Percentiles rank a stretch among this genome's conserved stretches.
Evolutionary conservation across 2,329 filamentous ascomycete genomes (phyloP).

Genomic region (Penicillium rolfsii): DNA sequence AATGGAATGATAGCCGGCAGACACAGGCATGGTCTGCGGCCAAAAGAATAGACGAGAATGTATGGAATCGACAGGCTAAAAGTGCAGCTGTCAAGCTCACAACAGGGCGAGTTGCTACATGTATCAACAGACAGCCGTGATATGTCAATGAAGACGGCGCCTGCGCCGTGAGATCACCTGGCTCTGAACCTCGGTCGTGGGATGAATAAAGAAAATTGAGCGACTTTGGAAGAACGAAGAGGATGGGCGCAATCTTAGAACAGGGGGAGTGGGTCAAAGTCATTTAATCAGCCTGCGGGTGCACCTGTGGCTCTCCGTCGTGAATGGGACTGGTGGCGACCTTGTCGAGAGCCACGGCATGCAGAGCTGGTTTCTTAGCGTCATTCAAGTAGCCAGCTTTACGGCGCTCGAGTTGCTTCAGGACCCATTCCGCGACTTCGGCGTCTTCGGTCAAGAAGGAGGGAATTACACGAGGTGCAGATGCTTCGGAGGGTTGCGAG

Average conservation of each 20-base stretch:
- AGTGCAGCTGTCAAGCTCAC: background rate
- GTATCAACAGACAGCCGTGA: constrained; percentile 4
- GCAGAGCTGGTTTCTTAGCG: constrained; percentile 74
- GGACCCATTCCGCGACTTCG: constrained; percentile 88
- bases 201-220: constrained; percentile 3
- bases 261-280: background rate
- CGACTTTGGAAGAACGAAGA: constrained; percentile 6
- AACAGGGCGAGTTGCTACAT: constrained; percentile 4
- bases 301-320: constrained; percentile 33
- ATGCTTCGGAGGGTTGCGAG: constrained; percentile 39
- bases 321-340: constrained; percentile 53
- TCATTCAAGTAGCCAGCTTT: constrained; percentile 60
- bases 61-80: background rate
- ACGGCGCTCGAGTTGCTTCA: constrained; percentile 68
- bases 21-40: background rate
- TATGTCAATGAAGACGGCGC: constrained; percentile 20
- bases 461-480: constrained; percentile 38
- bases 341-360: constrained; percentile 80
- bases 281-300: constrained; percentile 17
- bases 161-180: constrained; percentile 21
- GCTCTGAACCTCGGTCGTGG: background rate
- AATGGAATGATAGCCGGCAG: background rate
- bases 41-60: background rate
- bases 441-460: constrained; percentile 64
- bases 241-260: constrained; percentile 5